phyloP scores from a whole-genome alignment of 2,329 filamentous ascomycete species.

The Exophiala sp. region DNA sequence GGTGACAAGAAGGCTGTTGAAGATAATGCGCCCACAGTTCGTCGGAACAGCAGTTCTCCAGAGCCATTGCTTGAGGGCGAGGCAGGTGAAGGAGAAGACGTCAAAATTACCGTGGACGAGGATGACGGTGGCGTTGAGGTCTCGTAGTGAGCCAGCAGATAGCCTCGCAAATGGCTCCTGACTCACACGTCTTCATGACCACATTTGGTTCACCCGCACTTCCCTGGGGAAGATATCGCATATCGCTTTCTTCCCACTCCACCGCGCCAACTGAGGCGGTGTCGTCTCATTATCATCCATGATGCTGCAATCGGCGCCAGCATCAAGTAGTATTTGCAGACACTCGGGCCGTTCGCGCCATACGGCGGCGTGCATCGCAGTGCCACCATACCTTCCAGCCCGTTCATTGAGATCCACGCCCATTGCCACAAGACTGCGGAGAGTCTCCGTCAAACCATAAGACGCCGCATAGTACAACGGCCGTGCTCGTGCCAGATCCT shows the following conservation, averaged over 20 bases:
- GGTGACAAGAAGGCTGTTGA: neutral
- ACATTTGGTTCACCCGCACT: neutral
- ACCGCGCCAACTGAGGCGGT: conserved; percentile 12
- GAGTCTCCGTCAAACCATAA: conserved; percentile 20
- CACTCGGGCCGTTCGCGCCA: conserved; percentile 17
- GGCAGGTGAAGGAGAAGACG: neutral
- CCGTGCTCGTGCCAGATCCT: conserved; percentile 4
- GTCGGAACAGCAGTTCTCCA: conserved; percentile 22
- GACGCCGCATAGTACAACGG: conserved; percentile 20
- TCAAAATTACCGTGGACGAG: conserved; percentile 7
- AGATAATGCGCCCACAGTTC: neutral
- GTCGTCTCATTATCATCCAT: conserved; percentile 14
- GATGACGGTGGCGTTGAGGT: conserved; percentile 18
- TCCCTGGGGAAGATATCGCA: neutral
- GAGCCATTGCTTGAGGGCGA: conserved; percentile 7
- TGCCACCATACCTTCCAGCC: conserved; percentile 19
- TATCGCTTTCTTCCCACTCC: neutral
- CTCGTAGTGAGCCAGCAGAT: neutral
- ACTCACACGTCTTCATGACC: neutral
- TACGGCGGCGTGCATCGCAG: conserved; percentile 19
- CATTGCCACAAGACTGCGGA: conserved; percentile 6
- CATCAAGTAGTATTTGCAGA: conserved; percentile 12
- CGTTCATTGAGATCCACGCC: conserved; percentile 13
- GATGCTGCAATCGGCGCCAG: conserved; percentile 15
- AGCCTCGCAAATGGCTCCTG: neutral